These are phyloP conservation scores for Leucogyrophana mollusca DNA, from an alignment of 768 basidiomycete genomes.

Conservation along the genomic window DNA sequence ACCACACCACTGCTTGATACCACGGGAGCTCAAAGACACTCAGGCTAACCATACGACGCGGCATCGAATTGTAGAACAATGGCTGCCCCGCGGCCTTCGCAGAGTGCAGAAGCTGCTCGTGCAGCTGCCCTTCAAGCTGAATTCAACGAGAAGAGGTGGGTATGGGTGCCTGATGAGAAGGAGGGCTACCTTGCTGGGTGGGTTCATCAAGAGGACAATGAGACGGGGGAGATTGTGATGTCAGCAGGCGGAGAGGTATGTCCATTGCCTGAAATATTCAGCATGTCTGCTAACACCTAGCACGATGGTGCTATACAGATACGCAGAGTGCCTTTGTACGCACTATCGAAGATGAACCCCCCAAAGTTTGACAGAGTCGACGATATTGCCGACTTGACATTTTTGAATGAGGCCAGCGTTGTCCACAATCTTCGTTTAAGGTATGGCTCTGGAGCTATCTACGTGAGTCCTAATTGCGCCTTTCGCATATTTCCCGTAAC, in stretches of 20 bases:
- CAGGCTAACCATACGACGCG: no score
- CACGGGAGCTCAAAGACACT: no score
- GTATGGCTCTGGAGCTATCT: slow-evolving; percentile 90
- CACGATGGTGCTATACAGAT: slow-evolving; percentile 38
- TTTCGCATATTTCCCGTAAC: slow-evolving; percentile 3
- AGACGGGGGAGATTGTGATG: slow-evolving; percentile 81
- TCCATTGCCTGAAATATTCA: slow-evolving; percentile 4
- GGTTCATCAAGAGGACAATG: slow-evolving; percentile 86
- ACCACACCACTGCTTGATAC: background rate
- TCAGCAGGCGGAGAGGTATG: slow-evolving; percentile 80
- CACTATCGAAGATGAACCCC: slow-evolving; percentile 94
- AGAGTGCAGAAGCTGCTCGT: slow-evolving; percentile 70
- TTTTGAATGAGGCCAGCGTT: slow-evolving; percentile 96
- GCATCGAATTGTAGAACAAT: no score
- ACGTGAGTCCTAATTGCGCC: slow-evolving; percentile 52
- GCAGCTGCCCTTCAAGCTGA: slow-evolving; percentile 91
- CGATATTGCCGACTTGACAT: slow-evolving; percentile 97
- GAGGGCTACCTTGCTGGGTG: slow-evolving; percentile 95
- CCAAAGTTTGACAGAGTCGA: slow-evolving; percentile 98
- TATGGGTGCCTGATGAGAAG: slow-evolving; percentile 92
- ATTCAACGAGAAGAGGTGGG: slow-evolving; percentile 98
- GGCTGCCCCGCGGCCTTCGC: slow-evolving; percentile 49
- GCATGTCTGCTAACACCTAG: slow-evolving; percentile 2
- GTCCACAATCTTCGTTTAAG: slow-evolving; percentile 95
- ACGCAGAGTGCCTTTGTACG: slow-evolving; percentile 71